Conservation (phyloP, 192 early-diverging fungal species). For the Umbelopsis ramanniana region DNA sequence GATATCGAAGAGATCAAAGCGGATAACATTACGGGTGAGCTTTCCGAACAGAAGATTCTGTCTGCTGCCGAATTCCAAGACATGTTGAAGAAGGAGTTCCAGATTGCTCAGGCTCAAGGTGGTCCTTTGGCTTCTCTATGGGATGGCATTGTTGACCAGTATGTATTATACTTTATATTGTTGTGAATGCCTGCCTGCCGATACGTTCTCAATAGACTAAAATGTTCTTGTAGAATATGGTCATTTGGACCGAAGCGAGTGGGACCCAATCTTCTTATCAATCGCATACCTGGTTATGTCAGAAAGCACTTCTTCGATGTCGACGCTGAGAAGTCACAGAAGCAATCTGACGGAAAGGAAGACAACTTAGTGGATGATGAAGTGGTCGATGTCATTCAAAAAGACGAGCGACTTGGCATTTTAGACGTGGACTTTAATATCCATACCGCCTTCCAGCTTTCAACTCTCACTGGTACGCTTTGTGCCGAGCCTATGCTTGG, state of each 20-base stretch:
- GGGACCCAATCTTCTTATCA: slow-evolving; percentile 82
- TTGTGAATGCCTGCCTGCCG: no score
- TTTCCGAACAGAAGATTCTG: slow-evolving; percentile 22
- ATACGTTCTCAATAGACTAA: not conserved
- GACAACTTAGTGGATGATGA: slow-evolving; percentile 29
- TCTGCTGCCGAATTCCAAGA: slow-evolving; percentile 43
- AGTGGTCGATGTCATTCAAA: slow-evolving; percentile 25
- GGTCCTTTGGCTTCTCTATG: slow-evolving; percentile 43
- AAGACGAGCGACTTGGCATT: slow-evolving; percentile 43
- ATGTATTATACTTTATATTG: not conserved
- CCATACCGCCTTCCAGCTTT: slow-evolving; percentile 91
- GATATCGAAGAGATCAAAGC: slow-evolving; percentile 29
- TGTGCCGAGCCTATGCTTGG: slow-evolving; percentile 94
- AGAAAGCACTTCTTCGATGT: slow-evolving; percentile 43
- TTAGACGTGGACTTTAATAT: slow-evolving; percentile 81
- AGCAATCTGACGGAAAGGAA: not conserved
- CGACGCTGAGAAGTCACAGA: slow-evolving; percentile 17
- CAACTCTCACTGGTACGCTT: slow-evolving; percentile 86
- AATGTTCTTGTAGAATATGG: slow-evolving; percentile 59
- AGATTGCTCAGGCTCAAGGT: slow-evolving; percentile 49
- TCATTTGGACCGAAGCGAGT: slow-evolving; percentile 82
- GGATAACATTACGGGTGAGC: slow-evolving; percentile 9
- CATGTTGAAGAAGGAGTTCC: slow-evolving; percentile 47
- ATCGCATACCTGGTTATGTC: slow-evolving; percentile 60
- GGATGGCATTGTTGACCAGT: slow-evolving; percentile 58